Evolutionary conservation across 345 rosid genomes (phyloP).

Genomic region (Iberis pinnata): DNA sequence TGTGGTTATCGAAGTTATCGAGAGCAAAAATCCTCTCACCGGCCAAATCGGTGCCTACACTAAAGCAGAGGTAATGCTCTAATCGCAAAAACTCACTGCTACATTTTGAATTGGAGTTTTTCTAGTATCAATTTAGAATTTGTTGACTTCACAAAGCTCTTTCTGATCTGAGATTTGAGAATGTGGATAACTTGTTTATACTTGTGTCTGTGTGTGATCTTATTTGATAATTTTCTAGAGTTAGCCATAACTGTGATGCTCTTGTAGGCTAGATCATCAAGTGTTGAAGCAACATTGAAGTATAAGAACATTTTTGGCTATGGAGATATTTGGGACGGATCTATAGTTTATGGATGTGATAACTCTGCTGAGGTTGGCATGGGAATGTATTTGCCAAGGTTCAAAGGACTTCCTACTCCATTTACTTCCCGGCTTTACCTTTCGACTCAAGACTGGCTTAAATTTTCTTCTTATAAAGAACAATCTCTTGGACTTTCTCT

Average conservation of each 20-base stretch:
- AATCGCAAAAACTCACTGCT: too few relatives aligned
- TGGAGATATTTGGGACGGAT: slow-evolving; percentile 92
- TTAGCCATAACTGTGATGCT: slow-evolving; percentile 18
- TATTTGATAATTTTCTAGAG: not conserved
- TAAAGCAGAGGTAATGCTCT: slow-evolving; percentile 52
- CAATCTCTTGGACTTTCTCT: slow-evolving; percentile 76
- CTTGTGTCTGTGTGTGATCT: not conserved
- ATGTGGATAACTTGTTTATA: not conserved
- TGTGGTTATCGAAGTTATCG: slow-evolving; percentile 64
- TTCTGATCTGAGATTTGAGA: not conserved
- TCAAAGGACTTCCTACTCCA: slow-evolving; percentile 52
- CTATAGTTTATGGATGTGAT: slow-evolving; percentile 73
- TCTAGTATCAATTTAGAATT: not conserved
- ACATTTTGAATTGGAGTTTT: not conserved
- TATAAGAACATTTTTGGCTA: slow-evolving; percentile 78
- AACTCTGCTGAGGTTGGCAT: slow-evolving; percentile 73
- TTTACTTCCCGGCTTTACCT: slow-evolving; percentile 59
- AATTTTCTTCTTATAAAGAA: slow-evolving; percentile 76
- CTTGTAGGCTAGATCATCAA: slow-evolving; percentile 71
- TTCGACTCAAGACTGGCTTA: slow-evolving; percentile 80
- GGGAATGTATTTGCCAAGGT: slow-evolving; percentile 71
- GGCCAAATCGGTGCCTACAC: slow-evolving; percentile 73
- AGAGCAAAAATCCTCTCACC: slow-evolving; percentile 46
- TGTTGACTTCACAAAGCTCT: not conserved
- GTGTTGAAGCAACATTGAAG: slow-evolving; percentile 71